Evolutionary conservation across 2,329 filamentous ascomycete genomes (phyloP), one percentile per base, ranked within the genome.

Genomic region (Colletotrichum graminicola): DNA sequence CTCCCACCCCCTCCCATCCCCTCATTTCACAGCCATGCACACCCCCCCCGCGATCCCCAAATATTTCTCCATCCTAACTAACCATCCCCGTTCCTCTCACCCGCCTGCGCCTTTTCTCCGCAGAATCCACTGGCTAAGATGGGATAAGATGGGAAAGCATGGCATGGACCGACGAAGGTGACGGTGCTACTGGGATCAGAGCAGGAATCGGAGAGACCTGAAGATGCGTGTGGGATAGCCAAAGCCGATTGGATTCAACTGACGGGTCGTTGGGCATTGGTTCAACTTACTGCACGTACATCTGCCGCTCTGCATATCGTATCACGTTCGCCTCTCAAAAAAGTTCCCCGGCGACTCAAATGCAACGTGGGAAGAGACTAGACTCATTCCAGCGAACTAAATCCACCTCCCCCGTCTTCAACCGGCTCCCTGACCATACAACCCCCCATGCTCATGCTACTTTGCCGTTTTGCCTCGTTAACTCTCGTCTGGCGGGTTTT

Each of bases 31-130:
- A 36, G 7, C 45, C 45, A 62, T 39, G 34, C 54, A 54, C 56
- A 61, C 56, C 56, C 41, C 57, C 68, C 64, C 64, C 65, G 65
- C 64, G 68, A 68, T 71, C 68, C 61, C 64, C 59, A 68, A 68
- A 68, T 39, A 23, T 51, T 52, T 71, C 68, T 59, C 68, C 57
- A 71, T 69, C 43, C 65, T 23, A 21, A n/a, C 21, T 6, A 26
- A n/a, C 34, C 66, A 39, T 49, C 4, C 32, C 36, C 23, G 14
- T 66, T 29, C 32, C 18, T 62, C 39, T 51, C 18, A 62, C 56
- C 56, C 32, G 63, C 67, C 41, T 14, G 32, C 11, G 52, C 21
- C 43, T 45, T 14, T 62, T 47, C 68, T 71, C 68, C 64, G 29
- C 68, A 63, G n/a, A 68, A 68, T 55, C 68, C 68, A 71, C 59